These are phyloP conservation scores for Wallacemonas sp. DNA, from an alignment of 208 protist genomes.

Conservation along the genomic window DNA sequence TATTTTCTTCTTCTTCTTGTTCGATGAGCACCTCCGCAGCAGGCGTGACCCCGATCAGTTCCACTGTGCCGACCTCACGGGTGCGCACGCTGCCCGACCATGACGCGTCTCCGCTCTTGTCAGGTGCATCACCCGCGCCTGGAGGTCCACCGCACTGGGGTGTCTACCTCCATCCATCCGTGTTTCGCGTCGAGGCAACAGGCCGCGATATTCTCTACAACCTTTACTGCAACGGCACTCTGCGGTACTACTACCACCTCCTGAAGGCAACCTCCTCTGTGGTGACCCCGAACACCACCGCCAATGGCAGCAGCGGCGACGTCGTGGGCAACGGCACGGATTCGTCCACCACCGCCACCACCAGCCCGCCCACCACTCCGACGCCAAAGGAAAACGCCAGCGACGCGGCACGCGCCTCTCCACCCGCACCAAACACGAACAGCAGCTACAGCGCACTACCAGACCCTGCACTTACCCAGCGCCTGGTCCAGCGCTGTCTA, in stretches of 20 bases:
- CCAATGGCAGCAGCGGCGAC: too few species aligned
- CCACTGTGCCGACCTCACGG: neutral
- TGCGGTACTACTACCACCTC: constrained; percentile 15
- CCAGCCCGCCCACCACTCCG: too few species aligned
- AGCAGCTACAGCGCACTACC: too few species aligned
- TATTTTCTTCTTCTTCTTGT: neutral
- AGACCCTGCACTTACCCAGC: constrained; percentile 1
- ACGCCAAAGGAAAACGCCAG: too few species aligned
- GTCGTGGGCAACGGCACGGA: too few species aligned
- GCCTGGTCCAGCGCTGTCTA: constrained; percentile 12
- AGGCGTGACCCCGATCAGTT: neutral
- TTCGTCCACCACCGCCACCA: too few species aligned
- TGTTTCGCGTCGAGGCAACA: constrained; percentile 14
- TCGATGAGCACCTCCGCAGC: neutral
- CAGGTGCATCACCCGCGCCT: neutral
- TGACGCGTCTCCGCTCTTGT: neutral
- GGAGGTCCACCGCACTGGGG: constrained; percentile 15
- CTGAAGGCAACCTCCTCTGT: neutral
- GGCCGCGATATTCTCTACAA: constrained; percentile 15
- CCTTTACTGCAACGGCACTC: constrained; percentile 15
- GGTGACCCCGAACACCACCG: too few species aligned
- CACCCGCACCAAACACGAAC: too few species aligned
- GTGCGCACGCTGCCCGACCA: neutral
- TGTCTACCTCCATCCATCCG: constrained; percentile 19
- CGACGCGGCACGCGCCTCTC: neutral